These are phyloP conservation scores for Beauveria varroae DNA, from an alignment of 2,329 filamentous ascomycete species.

Conservation along the genomic window DNA sequence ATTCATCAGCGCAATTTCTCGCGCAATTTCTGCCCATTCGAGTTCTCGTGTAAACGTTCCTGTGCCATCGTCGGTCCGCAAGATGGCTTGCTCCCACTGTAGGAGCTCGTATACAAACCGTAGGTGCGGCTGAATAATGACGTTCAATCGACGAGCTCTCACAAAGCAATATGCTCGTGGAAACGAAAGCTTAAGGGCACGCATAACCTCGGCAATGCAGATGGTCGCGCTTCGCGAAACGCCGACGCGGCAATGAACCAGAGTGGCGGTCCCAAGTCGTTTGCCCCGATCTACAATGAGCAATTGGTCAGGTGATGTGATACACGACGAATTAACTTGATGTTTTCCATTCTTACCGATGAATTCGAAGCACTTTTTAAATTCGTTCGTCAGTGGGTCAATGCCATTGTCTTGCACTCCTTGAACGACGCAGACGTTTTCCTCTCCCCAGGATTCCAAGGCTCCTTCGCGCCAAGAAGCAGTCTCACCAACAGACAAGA, in stretches of 20 bases:
- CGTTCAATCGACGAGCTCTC: constrained; percentile 82
- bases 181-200: constrained; percentile 69
- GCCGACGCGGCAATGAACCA: constrained; percentile 94
- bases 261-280: constrained; percentile 68
- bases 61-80: constrained; percentile 39
- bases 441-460: constrained; percentile 62
- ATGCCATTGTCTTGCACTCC: constrained; percentile 95
- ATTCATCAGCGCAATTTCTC: constrained; percentile 94
- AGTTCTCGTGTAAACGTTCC: constrained; percentile 60
- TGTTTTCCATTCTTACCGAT: constrained; percentile 59
- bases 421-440: constrained; percentile 75
- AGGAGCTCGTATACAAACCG: constrained; percentile 91
- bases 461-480: constrained; percentile 72
- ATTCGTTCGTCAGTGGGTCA: constrained; percentile 80
- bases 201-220: constrained; percentile 98
- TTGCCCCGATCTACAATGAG: constrained; percentile 62
- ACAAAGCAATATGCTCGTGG: constrained; percentile 95
- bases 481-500: constrained; percentile 87
- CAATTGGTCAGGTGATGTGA: constrained; percentile 8
- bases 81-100: constrained; percentile 85
- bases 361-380: constrained; percentile 78
- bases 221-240: constrained; percentile 95
- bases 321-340: not conserved
- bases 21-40: constrained; percentile 82
- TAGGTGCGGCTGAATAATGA: constrained; percentile 96